Conservation (phyloP, 495 filamentous ascomycete species). For the Podospora comata region DNA sequence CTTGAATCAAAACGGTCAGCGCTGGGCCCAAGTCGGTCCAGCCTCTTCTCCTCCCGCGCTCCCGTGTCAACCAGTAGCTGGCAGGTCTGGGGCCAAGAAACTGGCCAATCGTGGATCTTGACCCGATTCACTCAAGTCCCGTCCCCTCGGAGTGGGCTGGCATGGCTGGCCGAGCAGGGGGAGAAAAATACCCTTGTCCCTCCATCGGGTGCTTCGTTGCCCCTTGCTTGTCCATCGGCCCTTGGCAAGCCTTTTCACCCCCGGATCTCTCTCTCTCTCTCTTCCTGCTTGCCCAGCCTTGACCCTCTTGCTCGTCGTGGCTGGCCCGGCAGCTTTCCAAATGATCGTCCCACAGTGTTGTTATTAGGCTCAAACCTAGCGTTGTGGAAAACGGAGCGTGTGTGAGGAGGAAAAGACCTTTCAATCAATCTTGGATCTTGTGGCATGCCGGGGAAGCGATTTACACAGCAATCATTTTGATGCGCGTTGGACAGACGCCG, state of each 20-base stretch:
- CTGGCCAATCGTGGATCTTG: constrained; percentile 21
- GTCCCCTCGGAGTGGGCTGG: constrained; percentile 23
- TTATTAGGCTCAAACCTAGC: constrained; percentile 22
- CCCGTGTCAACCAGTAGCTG: constrained; percentile 19
- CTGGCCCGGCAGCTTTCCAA: constrained; percentile 13
- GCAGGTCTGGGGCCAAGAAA: constrained; percentile 18
- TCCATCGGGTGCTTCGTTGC: constrained; percentile 18
- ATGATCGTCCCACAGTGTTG: constrained; percentile 18
- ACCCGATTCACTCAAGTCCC: constrained; percentile 23
- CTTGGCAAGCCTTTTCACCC: constrained; percentile 14
- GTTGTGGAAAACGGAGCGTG: constrained; percentile 16
- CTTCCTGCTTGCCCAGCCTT: neutral
- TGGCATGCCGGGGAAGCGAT: constrained; percentile 11
- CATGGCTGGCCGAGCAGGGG: constrained; percentile 21
- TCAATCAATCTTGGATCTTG: constrained; percentile 4
- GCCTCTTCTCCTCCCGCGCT: neutral
- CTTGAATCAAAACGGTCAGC: neutral
- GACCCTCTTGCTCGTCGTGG: constrained; percentile 9
- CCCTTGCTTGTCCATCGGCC: constrained; percentile 24
- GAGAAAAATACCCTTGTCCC: constrained; percentile 21
- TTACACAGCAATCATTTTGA: constrained; percentile 22
- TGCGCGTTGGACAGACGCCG: constrained; percentile 13
- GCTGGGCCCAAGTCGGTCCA: neutral
- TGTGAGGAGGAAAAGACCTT: neutral
- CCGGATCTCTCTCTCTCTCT: constrained; percentile 10